These are phyloP conservation scores for Golubevia sp. DNA, from an alignment of 1,284 basidiomycete genomes.

Conservation along the genomic window DNA sequence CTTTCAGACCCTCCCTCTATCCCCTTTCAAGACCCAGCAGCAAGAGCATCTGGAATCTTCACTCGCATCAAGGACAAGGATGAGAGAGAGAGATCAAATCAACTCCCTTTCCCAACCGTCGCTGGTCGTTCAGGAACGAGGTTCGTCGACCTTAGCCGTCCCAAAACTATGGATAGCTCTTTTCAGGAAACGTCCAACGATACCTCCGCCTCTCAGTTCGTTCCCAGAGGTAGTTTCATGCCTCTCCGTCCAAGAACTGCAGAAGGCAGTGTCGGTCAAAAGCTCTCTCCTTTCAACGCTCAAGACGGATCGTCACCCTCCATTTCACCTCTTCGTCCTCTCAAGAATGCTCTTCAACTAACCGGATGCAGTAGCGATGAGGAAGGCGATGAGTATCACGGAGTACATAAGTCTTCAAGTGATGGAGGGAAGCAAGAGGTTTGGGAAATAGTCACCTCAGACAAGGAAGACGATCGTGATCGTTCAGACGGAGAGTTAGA, in stretches of 20 bases:
- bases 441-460: background rate
- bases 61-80: background rate
- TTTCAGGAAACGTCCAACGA: background rate
- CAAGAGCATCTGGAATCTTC: background rate
- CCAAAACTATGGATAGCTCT: background rate
- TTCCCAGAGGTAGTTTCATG: background rate
- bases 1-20: background rate
- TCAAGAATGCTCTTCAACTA: background rate
- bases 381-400: too few relatives aligned
- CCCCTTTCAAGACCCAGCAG: background rate
- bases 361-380: background rate
- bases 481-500: background rate
- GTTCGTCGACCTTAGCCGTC: background rate
- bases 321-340: background rate
- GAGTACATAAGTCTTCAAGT: background rate
- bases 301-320: background rate
- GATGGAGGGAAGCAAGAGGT: background rate
- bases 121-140: background rate
- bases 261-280: background rate
- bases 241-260: background rate
- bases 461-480: background rate
- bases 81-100: background rate
- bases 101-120: background rate
- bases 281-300: background rate
- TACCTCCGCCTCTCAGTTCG: too few relatives aligned